phyloP scores from a whole-genome alignment of 148 eudicot genomes.

The Silene conica region DNA sequence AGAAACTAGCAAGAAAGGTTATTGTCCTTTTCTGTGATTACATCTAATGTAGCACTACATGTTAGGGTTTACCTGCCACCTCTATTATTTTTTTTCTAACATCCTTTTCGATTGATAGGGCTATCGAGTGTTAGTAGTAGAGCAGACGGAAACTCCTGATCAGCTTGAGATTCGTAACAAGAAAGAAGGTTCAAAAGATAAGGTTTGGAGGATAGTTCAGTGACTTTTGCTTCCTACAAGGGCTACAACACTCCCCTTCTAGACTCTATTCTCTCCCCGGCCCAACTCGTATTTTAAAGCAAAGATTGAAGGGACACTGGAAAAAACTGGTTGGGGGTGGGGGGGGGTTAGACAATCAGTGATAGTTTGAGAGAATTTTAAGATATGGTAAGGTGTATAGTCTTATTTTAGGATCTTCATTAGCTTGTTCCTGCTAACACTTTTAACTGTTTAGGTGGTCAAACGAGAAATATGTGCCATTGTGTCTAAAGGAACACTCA shows the following conservation, averaged over 20 bases:
- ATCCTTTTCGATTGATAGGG: constrained; percentile 50
- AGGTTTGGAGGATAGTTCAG: constrained; percentile 41
- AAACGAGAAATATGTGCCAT: constrained; percentile 94
- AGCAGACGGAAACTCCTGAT: constrained; percentile 97
- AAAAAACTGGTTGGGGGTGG: neutral
- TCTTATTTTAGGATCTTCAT: neutral
- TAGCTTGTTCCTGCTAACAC: neutral
- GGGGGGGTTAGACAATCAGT: neutral
- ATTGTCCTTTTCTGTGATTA: constrained; percentile 1
- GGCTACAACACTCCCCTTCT: neutral
- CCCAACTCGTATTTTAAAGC: neutral
- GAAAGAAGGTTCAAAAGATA: constrained; percentile 86
- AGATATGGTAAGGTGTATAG: neutral
- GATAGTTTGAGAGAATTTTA: neutral
- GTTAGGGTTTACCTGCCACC: neutral
- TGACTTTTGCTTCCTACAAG: neutral
- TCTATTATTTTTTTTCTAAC: constrained; percentile 9
- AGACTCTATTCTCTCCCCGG: neutral
- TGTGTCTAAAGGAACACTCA: constrained; percentile 91
- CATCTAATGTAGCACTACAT: constrained; percentile 3
- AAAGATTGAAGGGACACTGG: neutral
- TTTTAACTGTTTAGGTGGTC: constrained; percentile 54
- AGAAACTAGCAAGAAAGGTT: constrained; percentile 94
- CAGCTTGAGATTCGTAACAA: constrained; percentile 87
- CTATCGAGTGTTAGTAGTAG: constrained; percentile 92